Percentiles rank a stretch among this genome's conserved stretches.
These are phyloP conservation scores for Cryphonectria radicalis DNA, from an alignment of 2,329 filamentous ascomycete species.

Conservation along the genomic window DNA sequence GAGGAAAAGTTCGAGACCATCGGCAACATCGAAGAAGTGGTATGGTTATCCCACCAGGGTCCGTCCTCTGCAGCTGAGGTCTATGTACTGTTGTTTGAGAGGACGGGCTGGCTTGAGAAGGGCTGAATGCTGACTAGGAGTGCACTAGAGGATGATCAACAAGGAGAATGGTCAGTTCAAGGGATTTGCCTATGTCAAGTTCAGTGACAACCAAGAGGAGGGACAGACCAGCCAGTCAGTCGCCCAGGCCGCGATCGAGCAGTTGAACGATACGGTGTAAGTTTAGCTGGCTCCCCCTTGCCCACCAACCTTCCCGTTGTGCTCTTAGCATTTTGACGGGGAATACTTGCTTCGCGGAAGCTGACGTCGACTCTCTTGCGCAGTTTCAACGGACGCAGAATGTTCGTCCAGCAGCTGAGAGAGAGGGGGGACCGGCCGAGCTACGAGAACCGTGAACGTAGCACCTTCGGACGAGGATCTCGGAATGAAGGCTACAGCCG, in stretches of 20 bases:
- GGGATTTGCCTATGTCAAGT: conserved; percentile 18
- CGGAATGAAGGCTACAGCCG: not conserved
- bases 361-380: not conserved
- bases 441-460: not conserved
- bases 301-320: not conserved
- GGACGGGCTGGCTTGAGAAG: not conserved
- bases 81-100: not conserved
- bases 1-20: not conserved
- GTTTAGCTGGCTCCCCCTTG: not conserved
- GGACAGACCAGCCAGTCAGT: conserved; percentile 11
- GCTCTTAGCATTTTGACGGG: not conserved
- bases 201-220: conserved; percentile 5
- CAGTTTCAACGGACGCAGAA: conserved; percentile 1
- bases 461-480: not conserved
- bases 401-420: not conserved
- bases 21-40: conserved; percentile 5
- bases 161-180: not conserved
- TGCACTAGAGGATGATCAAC: not conserved
- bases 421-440: not conserved
- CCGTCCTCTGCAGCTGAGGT: not conserved
- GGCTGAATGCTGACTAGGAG: not conserved
- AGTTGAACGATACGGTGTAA: conserved; percentile 6
- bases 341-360: not conserved
- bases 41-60: not conserved
- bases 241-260: conserved; percentile 6